A percentile compares a stretch with the other conserved stretches of the same genome.
Evolutionary conservation across 2,329 filamentous ascomycete genomes (phyloP).

Genomic region (Cordyceps pruinosa): DNA sequence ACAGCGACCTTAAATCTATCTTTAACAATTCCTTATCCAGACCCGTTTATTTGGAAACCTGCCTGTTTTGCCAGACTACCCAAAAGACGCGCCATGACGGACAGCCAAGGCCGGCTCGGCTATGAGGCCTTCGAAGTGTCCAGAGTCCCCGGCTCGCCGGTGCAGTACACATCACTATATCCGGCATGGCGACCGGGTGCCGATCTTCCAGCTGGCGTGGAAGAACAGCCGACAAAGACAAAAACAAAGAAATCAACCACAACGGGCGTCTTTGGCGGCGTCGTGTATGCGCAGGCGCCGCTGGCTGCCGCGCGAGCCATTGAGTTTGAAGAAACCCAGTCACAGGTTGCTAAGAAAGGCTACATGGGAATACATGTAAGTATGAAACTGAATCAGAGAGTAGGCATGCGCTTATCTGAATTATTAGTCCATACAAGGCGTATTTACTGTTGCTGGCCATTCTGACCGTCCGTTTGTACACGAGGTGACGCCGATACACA

Average conservation of each 20-base stretch:
- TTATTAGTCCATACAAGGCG: slow-evolving; percentile 46
- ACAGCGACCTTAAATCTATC: too few species aligned
- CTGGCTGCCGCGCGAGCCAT: slow-evolving; percentile 29
- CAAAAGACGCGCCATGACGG: neutral
- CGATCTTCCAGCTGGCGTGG: neutral
- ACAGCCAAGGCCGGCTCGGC: slow-evolving; percentile 3
- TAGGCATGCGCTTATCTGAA: neutral
- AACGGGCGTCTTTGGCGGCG: slow-evolving; percentile 29
- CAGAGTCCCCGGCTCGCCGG: neutral
- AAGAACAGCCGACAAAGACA: slow-evolving; percentile 4
- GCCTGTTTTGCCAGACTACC: neutral
- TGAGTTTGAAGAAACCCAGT: slow-evolving; percentile 24
- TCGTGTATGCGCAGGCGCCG: slow-evolving; percentile 31
- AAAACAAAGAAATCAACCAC: neutral
- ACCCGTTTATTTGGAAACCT: too few species aligned
- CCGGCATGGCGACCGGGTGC: neutral
- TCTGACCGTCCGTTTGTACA: slow-evolving; percentile 48
- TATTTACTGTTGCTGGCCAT: slow-evolving; percentile 43
- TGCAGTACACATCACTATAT: neutral
- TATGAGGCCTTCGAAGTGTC: slow-evolving; percentile 4
- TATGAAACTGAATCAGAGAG: neutral
- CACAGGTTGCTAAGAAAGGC: slow-evolving; percentile 11
- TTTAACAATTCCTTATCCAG: too few species aligned
- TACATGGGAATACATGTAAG: slow-evolving; percentile 33
- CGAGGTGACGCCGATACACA: slow-evolving; percentile 37